A percentile compares a stretch with the other conserved stretches of the same genome.
Conservation (phyloP, 257 asterid genomes). For the Solanum sejunctum region DNA sequence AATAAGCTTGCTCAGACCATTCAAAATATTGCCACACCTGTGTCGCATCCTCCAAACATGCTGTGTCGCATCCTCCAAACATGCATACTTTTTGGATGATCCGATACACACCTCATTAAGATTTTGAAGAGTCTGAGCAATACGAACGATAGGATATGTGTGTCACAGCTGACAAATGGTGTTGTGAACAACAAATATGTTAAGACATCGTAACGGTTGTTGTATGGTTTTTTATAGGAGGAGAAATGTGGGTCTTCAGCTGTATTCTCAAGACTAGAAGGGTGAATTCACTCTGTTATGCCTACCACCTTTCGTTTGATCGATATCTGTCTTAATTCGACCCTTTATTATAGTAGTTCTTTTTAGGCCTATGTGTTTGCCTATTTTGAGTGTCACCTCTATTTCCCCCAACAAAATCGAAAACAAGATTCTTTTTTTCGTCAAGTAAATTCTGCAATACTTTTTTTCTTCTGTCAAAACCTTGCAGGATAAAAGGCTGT, state of each 20-base stretch:
- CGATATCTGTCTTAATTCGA: neutral
- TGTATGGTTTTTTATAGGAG: neutral
- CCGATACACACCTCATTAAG: neutral
- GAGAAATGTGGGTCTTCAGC: neutral
- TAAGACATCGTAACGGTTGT: neutral
- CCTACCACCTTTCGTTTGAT: neutral
- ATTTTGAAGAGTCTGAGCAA: neutral
- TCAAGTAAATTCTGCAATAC: neutral
- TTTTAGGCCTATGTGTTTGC: neutral
- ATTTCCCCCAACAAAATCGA: neutral
- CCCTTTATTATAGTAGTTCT: neutral
- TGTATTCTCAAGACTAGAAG: neutral
- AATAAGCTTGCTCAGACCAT: neutral
- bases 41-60: neutral
- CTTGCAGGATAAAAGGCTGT: constrained; percentile 39
- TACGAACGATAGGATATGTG: no score
- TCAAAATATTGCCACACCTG: neutral
- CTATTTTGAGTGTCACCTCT: neutral
- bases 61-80: neutral
- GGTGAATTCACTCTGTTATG: neutral
- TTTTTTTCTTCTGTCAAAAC: neutral
- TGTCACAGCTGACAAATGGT: neutral
- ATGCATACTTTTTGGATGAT: neutral
- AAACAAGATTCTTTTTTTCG: neutral
- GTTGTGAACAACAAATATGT: neutral